phyloP scores from a whole-genome alignment of 179 eudicot genomes.

The Beta lomatogona region DNA sequence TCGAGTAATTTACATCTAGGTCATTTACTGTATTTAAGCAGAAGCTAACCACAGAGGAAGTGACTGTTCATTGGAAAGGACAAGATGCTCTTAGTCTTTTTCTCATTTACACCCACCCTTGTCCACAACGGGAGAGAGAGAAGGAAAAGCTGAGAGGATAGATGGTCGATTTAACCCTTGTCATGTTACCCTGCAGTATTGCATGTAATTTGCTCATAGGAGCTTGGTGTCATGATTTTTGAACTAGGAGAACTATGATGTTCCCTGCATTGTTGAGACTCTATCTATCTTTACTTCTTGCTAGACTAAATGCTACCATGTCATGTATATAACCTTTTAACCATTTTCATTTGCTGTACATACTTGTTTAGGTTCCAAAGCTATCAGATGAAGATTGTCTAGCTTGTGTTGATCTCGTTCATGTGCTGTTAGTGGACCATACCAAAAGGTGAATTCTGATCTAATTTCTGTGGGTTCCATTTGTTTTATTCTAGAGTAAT shows the following conservation, averaged over 20 bases:
- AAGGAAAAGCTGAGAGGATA: background rate
- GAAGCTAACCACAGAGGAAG: background rate
- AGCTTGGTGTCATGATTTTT: background rate
- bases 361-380: conserved; percentile 66
- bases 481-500: background rate
- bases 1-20: background rate
- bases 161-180: background rate
- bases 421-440: conserved; percentile 82
- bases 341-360: background rate
- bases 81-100: background rate
- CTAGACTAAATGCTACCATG: background rate
- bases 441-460: conserved; percentile 58
- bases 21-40: background rate
- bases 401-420: conserved; percentile 82
- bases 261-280: background rate
- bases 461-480: conserved; percentile 4
- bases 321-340: background rate
- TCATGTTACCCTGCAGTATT: background rate
- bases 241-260: background rate
- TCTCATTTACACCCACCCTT: background rate
- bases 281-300: background rate
- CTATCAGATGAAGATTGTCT: conserved; percentile 74
- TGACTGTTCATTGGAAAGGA: background rate
- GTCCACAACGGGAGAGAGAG: background rate
- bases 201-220: background rate